phyloP scores from a whole-genome alignment of 2,329 filamentous ascomycete species.

The Nectriaceae sp. region DNA sequence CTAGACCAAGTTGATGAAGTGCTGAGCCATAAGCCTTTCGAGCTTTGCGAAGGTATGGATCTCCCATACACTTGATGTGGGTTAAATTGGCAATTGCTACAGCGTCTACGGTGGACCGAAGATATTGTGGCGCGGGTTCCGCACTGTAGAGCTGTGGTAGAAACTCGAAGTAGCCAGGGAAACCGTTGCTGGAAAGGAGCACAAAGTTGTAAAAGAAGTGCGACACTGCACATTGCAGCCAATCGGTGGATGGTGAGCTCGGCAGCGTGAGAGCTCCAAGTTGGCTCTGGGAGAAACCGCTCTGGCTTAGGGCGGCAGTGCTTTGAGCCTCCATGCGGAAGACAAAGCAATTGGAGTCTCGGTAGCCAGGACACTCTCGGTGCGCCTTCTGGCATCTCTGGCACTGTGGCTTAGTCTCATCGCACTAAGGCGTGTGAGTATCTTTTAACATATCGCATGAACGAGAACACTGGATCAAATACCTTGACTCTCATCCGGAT shows the following conservation, averaged over 20 bases:
- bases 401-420: constrained; percentile 5
- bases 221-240: constrained; percentile 2
- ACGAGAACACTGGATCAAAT: neutral
- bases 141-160: neutral
- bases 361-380: constrained; percentile 6
- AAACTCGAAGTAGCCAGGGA: constrained; percentile 4
- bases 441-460: neutral
- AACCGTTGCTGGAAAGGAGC: constrained; percentile 2
- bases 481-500: constrained; percentile 11
- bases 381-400: constrained; percentile 1
- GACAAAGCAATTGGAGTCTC: constrained; percentile 1
- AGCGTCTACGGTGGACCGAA: neutral
- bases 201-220: constrained; percentile 8
- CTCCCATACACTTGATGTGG: neutral
- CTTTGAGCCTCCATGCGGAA: constrained; percentile 4
- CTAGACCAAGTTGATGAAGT: neutral
- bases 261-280: neutral
- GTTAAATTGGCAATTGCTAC: neutral
- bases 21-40: neutral
- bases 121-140: neutral
- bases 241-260: constrained; percentile 4
- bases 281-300: neutral
- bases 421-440: constrained; percentile 1
- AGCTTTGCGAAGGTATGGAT: neutral
- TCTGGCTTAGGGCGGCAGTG: neutral